Percentiles rank a stretch among this genome's conserved stretches.
Evolutionary conservation across 2,329 filamentous ascomycete species (phyloP).

Genomic region (Fusarium denticulatum): DNA sequence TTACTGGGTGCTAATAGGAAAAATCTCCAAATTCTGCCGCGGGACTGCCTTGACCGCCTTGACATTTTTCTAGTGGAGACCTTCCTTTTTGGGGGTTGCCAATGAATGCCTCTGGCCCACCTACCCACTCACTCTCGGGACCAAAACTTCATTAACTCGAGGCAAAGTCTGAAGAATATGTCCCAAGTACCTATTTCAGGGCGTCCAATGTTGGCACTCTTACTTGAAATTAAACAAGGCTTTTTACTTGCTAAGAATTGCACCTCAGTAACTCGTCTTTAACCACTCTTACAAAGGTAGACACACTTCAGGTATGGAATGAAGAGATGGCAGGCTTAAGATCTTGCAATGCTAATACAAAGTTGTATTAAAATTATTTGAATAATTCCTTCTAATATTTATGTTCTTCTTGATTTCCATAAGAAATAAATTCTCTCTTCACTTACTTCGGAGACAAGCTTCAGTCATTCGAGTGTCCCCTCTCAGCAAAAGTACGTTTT

Average conservation of each 20-base stretch:
- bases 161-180: background rate
- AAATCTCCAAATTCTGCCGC: slow-evolving; percentile 48
- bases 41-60: slow-evolving; percentile 40
- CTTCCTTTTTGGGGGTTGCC: background rate
- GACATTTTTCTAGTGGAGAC: slow-evolving; percentile 42
- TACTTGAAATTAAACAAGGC: fast-evolving
- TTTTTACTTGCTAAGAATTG: background rate
- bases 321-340: background rate
- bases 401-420: background rate
- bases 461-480: background rate
- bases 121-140: background rate
- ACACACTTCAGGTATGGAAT: background rate
- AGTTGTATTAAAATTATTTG: background rate
- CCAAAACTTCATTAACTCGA: background rate
- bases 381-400: background rate
- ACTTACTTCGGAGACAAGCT: background rate
- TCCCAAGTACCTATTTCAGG: background rate
- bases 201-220: background rate
- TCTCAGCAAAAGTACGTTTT: slow-evolving; percentile 19
- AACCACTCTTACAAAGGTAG: no score
- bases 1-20: slow-evolving; percentile 38
- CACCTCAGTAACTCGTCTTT: background rate
- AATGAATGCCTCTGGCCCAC: no score
- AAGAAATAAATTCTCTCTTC: background rate
- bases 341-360: background rate